Conservation (phyloP, 2,329 filamentous ascomycete genomes). For the Fusarium sp. region DNA sequence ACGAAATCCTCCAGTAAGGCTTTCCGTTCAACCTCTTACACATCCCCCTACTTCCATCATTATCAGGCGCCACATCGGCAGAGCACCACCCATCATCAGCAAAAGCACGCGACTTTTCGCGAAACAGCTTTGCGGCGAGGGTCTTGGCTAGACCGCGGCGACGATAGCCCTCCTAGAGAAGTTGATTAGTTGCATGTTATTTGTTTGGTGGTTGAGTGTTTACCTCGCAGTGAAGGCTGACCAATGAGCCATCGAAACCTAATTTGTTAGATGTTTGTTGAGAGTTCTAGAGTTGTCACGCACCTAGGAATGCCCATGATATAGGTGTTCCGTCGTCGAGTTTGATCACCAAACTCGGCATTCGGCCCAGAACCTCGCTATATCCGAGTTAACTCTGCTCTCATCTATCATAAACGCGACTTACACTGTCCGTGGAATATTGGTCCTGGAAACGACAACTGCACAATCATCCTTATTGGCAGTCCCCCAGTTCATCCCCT, state of each 20-base stretch:
- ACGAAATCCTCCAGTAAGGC: constrained; percentile 67
- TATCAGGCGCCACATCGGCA: constrained; percentile 73
- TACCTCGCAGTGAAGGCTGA: constrained; percentile 70
- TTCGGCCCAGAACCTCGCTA: constrained; percentile 56
- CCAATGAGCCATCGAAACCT: constrained; percentile 72
- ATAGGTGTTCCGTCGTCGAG: constrained; percentile 61
- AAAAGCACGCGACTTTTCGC: constrained; percentile 59
- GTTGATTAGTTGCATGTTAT: neutral
- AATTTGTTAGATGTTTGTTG: neutral
- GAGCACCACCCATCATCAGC: constrained; percentile 65
- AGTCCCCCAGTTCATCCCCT: constrained; percentile 67
- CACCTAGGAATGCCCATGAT: constrained; percentile 73
- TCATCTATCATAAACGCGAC: neutral
- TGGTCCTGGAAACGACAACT: constrained; percentile 65
- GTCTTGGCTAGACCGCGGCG: constrained; percentile 73
- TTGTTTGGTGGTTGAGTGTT: neutral
- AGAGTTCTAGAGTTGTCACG: neutral
- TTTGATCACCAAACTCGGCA: constrained; percentile 62
- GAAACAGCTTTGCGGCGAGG: constrained; percentile 69
- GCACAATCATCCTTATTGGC: constrained; percentile 65
- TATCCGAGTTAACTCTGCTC: neutral
- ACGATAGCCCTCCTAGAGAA: constrained; percentile 62
- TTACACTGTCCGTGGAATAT: constrained; percentile 67
- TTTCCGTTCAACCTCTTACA: constrained; percentile 71
- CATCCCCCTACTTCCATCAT: constrained; percentile 70